Evolutionary conservation across 768 basidiomycete genomes (phyloP).

Genomic region (Auriscalpium microsporum): DNA sequence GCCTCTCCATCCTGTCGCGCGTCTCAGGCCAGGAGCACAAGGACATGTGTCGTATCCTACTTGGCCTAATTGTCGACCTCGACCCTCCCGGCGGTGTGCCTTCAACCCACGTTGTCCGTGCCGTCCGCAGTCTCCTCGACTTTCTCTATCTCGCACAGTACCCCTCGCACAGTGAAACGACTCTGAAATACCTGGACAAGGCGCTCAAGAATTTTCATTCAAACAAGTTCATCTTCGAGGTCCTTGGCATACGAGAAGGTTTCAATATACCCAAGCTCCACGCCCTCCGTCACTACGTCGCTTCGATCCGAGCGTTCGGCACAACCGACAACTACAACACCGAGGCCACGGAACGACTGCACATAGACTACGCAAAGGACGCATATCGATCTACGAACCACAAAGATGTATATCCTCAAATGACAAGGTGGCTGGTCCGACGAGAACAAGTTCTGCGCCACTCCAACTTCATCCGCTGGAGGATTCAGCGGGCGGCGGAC

Average conservation of each 20-base stretch:
- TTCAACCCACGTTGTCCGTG: constrained; percentile 6
- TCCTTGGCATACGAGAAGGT: constrained; percentile 12
- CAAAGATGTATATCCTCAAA: background rate
- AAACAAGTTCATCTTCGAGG: constrained; percentile 17
- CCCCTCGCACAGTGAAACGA: constrained; percentile 8
- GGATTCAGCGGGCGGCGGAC: too few relatives aligned
- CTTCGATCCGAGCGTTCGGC: constrained; percentile 55
- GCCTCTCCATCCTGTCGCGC: too few relatives aligned
- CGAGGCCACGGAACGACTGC: constrained; percentile 9
- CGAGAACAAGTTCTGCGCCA: background rate
- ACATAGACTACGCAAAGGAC: constrained; percentile 4
- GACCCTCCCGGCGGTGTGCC: constrained; percentile 4
- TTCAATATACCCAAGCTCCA: constrained; percentile 21
- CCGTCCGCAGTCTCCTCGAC: constrained; percentile 16
- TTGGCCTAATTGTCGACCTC: constrained; percentile 16
- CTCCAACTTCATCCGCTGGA: background rate
- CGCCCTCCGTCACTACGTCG: constrained; percentile 12
- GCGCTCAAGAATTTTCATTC: constrained; percentile 15
- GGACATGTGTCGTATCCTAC: constrained; percentile 17
- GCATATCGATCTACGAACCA: constrained; percentile 1
- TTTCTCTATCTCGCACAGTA: constrained; percentile 21
- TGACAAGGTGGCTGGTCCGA: background rate
- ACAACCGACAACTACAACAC: constrained; percentile 17
- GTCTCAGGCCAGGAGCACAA: too few relatives aligned
- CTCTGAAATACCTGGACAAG: constrained; percentile 7